These are phyloP conservation scores for Leccinum olivaceopallidum DNA, from an alignment of 768 basidiomycete species.

Conservation along the genomic window DNA sequence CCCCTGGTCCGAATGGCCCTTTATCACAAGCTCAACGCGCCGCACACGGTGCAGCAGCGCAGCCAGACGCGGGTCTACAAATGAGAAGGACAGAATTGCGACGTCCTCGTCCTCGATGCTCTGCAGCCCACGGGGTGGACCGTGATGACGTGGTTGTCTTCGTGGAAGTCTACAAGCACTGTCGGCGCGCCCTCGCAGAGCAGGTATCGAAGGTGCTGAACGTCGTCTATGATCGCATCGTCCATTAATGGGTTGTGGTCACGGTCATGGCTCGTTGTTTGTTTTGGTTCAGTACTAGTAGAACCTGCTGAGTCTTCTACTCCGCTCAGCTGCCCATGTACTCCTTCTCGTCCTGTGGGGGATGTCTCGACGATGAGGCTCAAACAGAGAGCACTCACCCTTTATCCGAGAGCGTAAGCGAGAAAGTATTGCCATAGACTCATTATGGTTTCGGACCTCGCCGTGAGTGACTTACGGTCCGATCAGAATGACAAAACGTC, in stretches of 20 bases:
- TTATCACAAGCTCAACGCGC: neutral
- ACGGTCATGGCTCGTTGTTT: too few species aligned
- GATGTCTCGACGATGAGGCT: neutral
- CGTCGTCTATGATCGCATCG: neutral
- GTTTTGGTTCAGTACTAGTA: too few species aligned
- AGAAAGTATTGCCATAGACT: neutral
- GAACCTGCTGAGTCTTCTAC: too few species aligned
- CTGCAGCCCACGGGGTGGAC: neutral
- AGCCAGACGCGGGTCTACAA: neutral
- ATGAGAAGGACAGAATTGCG: neutral
- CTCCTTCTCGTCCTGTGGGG: neutral
- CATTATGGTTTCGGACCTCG: too few species aligned
- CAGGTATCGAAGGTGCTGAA: neutral
- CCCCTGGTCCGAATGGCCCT: neutral
- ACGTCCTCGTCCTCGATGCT: neutral
- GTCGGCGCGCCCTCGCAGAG: neutral
- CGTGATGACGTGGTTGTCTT: neutral
- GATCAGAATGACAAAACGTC: too few species aligned
- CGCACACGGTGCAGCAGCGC: neutral
- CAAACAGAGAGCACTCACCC: neutral
- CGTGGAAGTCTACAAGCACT: neutral
- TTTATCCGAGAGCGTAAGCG: neutral
- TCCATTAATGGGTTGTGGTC: neutral
- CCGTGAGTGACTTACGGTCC: too few species aligned
- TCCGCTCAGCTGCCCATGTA: too few species aligned